A percentile compares a stretch with the other conserved stretches of the same genome.
Evolutionary conservation across 306 rosid species (phyloP).

Genomic region (Gleditsia sinensis): DNA sequence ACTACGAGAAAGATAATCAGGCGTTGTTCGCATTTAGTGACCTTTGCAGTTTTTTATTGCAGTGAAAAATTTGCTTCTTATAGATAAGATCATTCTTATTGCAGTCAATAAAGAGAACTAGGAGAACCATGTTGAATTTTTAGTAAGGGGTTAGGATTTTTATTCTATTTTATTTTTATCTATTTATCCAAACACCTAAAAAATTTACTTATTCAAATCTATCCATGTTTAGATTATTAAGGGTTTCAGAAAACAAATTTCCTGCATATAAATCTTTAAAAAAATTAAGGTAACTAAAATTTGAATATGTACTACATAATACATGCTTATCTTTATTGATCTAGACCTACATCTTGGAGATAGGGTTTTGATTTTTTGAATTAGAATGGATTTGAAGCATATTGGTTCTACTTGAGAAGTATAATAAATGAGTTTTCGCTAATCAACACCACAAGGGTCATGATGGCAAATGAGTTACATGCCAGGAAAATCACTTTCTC

Average conservation of each 20-base stretch:
- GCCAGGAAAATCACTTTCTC: constrained; percentile 38
- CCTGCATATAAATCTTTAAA: no score
- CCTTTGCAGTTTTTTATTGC: neutral
- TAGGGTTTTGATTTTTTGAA: neutral
- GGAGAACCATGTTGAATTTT: neutral
- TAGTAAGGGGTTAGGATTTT: no score
- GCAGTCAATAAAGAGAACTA: neutral
- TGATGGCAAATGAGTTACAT: constrained; percentile 31
- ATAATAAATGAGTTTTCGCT: constrained; percentile 15
- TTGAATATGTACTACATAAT: no score
- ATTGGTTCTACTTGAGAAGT: constrained; percentile 15
- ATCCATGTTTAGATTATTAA: no score
- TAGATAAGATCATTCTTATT: neutral
- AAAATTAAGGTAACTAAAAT: no score
- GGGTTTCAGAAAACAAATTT: no score
- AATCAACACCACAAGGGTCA: constrained; percentile 38
- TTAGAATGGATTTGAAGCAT: neutral
- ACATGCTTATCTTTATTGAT: no score
- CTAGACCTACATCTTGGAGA: no score
- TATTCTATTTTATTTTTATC: no score
- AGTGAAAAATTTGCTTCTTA: neutral
- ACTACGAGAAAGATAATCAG: neutral
- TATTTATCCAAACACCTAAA: no score
- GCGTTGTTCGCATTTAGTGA: neutral
- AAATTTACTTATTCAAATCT: no score